Conservation (phyloP, 129 eudicot genomes). For the Silybum marianum region DNA sequence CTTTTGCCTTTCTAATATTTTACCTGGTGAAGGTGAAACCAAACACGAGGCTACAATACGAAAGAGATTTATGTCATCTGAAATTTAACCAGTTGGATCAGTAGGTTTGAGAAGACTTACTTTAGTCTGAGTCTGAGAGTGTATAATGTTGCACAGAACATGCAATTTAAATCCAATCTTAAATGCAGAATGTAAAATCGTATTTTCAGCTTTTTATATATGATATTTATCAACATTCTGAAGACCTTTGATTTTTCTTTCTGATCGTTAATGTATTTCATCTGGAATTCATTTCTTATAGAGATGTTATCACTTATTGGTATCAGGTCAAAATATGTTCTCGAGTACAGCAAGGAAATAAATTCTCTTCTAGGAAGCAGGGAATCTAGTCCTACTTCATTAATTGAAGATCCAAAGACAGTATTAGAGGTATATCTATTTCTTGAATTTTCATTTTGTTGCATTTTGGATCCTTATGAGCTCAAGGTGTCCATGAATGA, state of each 20-base stretch:
- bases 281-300: conserved; percentile 21
- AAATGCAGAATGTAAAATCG: not conserved
- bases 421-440: conserved; percentile 55
- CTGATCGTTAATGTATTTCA: not conserved
- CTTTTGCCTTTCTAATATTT: not conserved
- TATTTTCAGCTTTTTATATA: not conserved
- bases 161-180: not conserved
- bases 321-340: conserved; percentile 70
- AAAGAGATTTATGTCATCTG: not conserved
- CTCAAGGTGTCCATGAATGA: not conserved
- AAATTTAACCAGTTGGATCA: not conserved
- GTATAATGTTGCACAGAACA: not conserved
- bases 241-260: not conserved
- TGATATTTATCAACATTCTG: not conserved
- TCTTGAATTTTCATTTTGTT: conserved; percentile 6
- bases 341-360: conserved; percentile 84
- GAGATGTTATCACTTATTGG: not conserved
- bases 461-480: conserved; percentile 15
- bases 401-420: conserved; percentile 70
- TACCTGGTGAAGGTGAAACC: not conserved
- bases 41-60: not conserved
- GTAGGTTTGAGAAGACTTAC: not conserved
- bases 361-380: conserved; percentile 67
- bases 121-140: not conserved
- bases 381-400: conserved; percentile 39